Evolutionary conservation across 768 basidiomycete species (phyloP).

Genomic region (Agaricus subrufescens): DNA sequence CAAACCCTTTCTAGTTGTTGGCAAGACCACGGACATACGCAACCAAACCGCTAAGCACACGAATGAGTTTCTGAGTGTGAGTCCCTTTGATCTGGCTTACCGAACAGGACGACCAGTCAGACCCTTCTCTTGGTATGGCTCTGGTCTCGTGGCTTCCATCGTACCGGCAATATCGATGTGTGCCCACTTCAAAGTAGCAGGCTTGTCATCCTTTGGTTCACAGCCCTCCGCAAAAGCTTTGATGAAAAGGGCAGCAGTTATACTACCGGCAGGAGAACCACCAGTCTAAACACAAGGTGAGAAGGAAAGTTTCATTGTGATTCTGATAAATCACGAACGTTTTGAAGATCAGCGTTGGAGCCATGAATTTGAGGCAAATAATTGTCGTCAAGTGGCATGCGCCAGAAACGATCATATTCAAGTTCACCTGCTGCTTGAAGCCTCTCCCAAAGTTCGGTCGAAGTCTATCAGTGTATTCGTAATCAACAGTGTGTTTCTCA

Average conservation of each 20-base stretch:
- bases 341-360: constrained; percentile 80
- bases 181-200: constrained; percentile 69
- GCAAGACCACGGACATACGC: constrained; percentile 34
- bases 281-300: constrained; percentile 44
- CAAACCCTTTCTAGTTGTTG: constrained; percentile 5
- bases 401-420: constrained; percentile 85
- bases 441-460: constrained; percentile 68
- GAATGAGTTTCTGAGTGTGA: background rate
- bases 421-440: constrained; percentile 65
- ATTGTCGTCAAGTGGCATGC: constrained; percentile 84
- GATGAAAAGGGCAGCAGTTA: constrained; percentile 85
- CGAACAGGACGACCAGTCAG: constrained; percentile 80
- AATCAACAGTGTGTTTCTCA: background rate
- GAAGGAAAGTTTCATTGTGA: background rate
- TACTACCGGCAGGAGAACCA: constrained; percentile 65
- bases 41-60: constrained; percentile 27
- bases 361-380: constrained; percentile 72
- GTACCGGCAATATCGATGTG: constrained; percentile 81
- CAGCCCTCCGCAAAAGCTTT: constrained; percentile 78
- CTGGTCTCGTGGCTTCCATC: constrained; percentile 62
- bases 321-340: constrained; percentile 35
- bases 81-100: constrained; percentile 33
- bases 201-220: constrained; percentile 53
- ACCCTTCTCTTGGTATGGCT: constrained; percentile 64
- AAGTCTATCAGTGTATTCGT: constrained; percentile 39